Percentiles rank a stretch among this genome's conserved stretches.
These are phyloP conservation scores for Citrullus mucosospermus DNA, from an alignment of 306 rosid genomes.

Conservation along the genomic window DNA sequence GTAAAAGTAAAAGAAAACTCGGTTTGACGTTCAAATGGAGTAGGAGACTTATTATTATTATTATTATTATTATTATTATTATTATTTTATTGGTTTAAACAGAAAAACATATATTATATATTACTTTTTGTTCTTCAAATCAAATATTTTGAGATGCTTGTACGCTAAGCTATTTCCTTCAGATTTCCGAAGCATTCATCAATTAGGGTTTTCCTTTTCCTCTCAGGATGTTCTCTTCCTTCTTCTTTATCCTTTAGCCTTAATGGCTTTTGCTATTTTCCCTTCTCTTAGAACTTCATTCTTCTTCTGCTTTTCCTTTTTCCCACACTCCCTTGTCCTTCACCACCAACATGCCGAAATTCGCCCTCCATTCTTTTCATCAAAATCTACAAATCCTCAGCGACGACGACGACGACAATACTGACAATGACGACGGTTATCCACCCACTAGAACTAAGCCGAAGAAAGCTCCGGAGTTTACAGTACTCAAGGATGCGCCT, in stretches of 20 bases:
- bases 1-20: too few relatives aligned
- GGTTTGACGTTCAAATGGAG: neutral
- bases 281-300: neutral
- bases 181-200: too few relatives aligned
- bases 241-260: neutral
- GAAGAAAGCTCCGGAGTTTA: neutral
- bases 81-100: neutral
- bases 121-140: neutral
- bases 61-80: too few relatives aligned
- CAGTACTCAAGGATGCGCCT: conserved; percentile 10
- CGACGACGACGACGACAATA: neutral
- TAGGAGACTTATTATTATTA: too few relatives aligned
- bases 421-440: neutral
- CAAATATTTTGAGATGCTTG: neutral
- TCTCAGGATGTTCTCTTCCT: neutral
- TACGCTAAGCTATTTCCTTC: neutral
- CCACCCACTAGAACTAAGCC: fast-evolving
- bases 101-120: neutral
- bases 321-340: neutral
- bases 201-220: neutral
- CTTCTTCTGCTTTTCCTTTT: neutral
- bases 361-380: neutral
- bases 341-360: neutral
- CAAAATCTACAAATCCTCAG: neutral
- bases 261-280: neutral